phyloP scores from a whole-genome alignment of 805 yeast species.

The Komagataella mondaviorum region DNA sequence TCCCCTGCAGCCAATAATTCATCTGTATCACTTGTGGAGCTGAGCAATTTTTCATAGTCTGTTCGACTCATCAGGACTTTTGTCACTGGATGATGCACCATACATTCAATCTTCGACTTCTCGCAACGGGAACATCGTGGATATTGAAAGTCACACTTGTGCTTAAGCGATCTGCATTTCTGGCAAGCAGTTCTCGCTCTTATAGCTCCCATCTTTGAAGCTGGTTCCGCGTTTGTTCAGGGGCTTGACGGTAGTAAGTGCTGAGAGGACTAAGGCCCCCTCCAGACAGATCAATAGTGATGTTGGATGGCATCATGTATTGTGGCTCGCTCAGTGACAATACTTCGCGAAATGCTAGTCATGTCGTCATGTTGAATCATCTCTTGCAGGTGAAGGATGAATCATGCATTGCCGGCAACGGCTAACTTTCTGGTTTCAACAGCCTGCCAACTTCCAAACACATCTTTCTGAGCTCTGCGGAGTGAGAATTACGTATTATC shows the following conservation, averaged over 20 bases:
- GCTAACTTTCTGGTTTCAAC: neutral
- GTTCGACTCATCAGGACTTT: constrained; percentile 3
- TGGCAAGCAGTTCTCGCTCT: constrained; percentile 10
- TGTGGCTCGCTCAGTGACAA: neutral
- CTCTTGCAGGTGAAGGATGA: neutral
- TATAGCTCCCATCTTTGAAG: constrained; percentile 4
- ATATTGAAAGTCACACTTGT: constrained; percentile 11
- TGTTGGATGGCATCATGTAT: neutral
- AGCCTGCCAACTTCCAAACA: neutral
- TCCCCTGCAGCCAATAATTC: neutral
- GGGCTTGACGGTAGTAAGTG: neutral
- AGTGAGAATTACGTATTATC: constrained; percentile 1
- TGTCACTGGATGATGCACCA: constrained; percentile 9
- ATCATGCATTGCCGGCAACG: neutral
- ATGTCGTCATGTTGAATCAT: neutral
- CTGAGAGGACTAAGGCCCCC: neutral
- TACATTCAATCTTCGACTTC: constrained; percentile 7
- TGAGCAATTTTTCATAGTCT: neutral
- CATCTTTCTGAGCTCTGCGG: neutral
- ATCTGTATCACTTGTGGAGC: neutral
- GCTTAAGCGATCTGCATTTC: constrained; percentile 12
- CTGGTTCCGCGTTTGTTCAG: neutral
- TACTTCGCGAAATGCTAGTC: neutral
- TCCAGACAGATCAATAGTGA: neutral
- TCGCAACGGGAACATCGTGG: constrained; percentile 12